These are phyloP conservation scores for Kodamaea jinghongensis DNA, from an alignment of 805 yeast genomes.

Conservation along the genomic window DNA sequence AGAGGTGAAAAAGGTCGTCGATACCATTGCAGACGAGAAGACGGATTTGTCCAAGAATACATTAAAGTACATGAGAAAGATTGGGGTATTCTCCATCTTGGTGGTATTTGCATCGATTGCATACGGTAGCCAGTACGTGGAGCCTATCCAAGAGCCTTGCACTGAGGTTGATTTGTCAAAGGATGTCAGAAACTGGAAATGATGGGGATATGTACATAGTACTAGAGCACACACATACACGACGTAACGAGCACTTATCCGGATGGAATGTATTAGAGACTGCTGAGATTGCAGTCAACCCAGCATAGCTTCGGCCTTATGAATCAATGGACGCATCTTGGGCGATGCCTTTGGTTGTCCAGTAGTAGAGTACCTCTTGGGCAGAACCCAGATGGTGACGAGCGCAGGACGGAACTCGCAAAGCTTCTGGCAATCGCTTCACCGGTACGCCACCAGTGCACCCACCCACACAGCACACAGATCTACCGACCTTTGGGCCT, in stretches of 20 bases:
- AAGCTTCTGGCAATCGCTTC: too few species aligned
- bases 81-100: conserved; percentile 27
- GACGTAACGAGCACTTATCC: neutral
- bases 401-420: too few species aligned
- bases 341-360: too few species aligned
- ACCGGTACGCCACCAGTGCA: too few species aligned
- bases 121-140: conserved; percentile 23
- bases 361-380: too few species aligned
- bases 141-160: conserved; percentile 10
- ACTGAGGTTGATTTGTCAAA: conserved; percentile 17
- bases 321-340: too few species aligned
- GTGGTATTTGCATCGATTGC: conserved; percentile 26
- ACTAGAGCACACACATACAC: neutral
- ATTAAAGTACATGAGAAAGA: conserved; percentile 20
- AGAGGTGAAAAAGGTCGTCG: conserved; percentile 22
- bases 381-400: too few species aligned
- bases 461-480: too few species aligned
- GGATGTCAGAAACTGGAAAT: conserved; percentile 17
- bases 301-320: too few species aligned
- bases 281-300: too few species aligned
- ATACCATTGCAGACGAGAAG: conserved; percentile 34
- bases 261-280: too few species aligned
- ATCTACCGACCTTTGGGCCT: too few species aligned
- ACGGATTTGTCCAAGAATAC: conserved; percentile 28
- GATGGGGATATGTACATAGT: neutral